A percentile compares a stretch with the other conserved stretches of the same genome.
Conservation (phyloP, 768 basidiomycete genomes). For the Lanmaoa pseudosensibilis region DNA sequence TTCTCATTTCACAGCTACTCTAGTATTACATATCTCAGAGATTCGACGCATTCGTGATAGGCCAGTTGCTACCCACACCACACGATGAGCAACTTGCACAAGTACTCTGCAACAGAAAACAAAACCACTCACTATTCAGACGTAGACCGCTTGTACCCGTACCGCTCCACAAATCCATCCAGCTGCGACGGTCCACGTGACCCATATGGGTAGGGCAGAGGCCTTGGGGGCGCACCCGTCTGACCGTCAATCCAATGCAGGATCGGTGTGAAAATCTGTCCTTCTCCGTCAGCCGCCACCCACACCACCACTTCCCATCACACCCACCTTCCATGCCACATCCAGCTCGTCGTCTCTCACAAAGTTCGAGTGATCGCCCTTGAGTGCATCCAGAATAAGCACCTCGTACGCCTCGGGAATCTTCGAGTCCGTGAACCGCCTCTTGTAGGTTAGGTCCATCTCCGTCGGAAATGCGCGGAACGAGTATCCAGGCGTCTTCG, state of each 20-base stretch:
- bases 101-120: background rate
- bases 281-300: constrained; percentile 4
- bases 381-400: constrained; percentile 92
- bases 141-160: constrained; percentile 71
- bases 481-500: constrained; percentile 88
- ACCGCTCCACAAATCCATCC: constrained; percentile 69
- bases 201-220: constrained; percentile 84
- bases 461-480: constrained; percentile 92
- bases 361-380: constrained; percentile 99
- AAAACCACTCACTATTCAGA: constrained; percentile 67
- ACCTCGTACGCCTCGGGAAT: constrained; percentile 98
- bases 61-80: constrained; percentile 27
- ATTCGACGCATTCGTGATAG: constrained; percentile 25
- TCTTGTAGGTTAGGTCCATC: constrained; percentile 98
- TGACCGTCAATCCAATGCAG: constrained; percentile 94
- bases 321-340: constrained; percentile 90
- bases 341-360: constrained; percentile 97
- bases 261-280: constrained; percentile 89
- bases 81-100: background rate
- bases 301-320: background rate
- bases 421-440: constrained; percentile 83
- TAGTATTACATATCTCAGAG: background rate
- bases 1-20: background rate
- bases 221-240: constrained; percentile 64
- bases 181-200: constrained; percentile 91